phyloP scores from a whole-genome alignment of 805 yeast genomes.

The Peterozyma toletana region DNA sequence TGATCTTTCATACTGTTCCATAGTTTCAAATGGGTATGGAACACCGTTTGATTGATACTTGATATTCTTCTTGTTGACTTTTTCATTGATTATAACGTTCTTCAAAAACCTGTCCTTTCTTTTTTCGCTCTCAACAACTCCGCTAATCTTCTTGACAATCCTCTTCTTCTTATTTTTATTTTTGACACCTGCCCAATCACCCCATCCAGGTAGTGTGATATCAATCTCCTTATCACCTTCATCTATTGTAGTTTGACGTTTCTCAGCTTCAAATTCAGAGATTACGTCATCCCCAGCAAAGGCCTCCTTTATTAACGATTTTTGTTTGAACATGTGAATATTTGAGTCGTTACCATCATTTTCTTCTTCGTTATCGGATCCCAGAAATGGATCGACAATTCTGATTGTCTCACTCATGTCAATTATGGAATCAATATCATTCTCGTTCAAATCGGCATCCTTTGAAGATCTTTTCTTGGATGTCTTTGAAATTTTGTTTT shows the following conservation, averaged over 20 bases:
- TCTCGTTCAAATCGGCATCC: slow-evolving; percentile 27
- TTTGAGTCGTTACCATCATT: slow-evolving; percentile 37
- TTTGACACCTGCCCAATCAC: slow-evolving; percentile 84
- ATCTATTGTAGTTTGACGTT: slow-evolving; percentile 53
- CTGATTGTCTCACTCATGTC: slow-evolving; percentile 49
- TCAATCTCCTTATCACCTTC: slow-evolving; percentile 89
- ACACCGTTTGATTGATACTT: slow-evolving; percentile 87
- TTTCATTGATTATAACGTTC: slow-evolving; percentile 86
- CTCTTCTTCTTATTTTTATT: slow-evolving; percentile 47
- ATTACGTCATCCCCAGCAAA: slow-evolving; percentile 97
- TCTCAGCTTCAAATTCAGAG: slow-evolving; percentile 71
- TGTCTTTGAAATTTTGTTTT: slow-evolving; percentile 33
- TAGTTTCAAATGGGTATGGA: slow-evolving; percentile 89
- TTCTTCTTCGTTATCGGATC: slow-evolving; percentile 30
- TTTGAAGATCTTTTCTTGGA: slow-evolving; percentile 24
- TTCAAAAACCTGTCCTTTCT: slow-evolving; percentile 73
- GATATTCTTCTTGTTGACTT: slow-evolving; percentile 71
- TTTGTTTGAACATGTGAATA: slow-evolving; percentile 61
- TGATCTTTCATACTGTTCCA: slow-evolving; percentile 92
- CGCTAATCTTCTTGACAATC: slow-evolving; percentile 65
- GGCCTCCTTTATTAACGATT: slow-evolving; percentile 79
- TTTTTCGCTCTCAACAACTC: slow-evolving; percentile 63
- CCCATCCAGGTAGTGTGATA: slow-evolving; percentile 93
- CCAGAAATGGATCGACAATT: slow-evolving; percentile 39
- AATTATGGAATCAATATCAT: slow-evolving; percentile 22